Evolutionary conservation across 1,284 basidiomycete genomes (phyloP).

Genomic region (Ceratorhiza oryzae-sativae): DNA sequence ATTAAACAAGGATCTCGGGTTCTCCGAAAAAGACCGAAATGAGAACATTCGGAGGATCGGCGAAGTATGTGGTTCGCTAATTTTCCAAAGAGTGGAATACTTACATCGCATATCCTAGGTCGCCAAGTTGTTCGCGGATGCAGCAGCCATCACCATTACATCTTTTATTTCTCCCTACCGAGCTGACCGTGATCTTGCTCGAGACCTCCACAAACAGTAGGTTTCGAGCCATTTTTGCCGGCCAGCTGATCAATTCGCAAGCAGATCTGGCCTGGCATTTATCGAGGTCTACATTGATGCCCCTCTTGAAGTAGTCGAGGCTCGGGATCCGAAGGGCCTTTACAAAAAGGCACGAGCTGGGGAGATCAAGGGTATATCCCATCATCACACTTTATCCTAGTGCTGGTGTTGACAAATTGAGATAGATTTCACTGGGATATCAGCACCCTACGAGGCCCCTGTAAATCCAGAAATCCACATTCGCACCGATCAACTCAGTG

Average conservation of each 20-base stretch:
- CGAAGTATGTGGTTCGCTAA: constrained; percentile 65
- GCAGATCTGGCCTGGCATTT: constrained; percentile 71
- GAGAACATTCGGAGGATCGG: constrained; percentile 99
- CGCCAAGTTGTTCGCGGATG: constrained; percentile 91
- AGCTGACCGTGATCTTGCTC: constrained; percentile 84
- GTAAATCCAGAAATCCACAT: constrained; percentile 90
- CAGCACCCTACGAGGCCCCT: constrained; percentile 95
- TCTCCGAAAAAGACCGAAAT: constrained; percentile 91
- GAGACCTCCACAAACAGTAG: constrained; percentile 78
- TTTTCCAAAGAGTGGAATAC: not conserved
- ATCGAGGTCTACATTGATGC: constrained; percentile 97
- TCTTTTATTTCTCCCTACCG: constrained; percentile 99
- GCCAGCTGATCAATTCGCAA: not conserved
- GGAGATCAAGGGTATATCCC: constrained; percentile 86
- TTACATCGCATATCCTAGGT: constrained; percentile 62
- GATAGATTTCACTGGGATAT: constrained; percentile 96
- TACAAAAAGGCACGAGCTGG: constrained; percentile 97
- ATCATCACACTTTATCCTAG: constrained; percentile 15
- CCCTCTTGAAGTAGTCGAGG: constrained; percentile 86
- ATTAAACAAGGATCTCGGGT: constrained; percentile 97
- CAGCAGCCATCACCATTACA: constrained; percentile 85
- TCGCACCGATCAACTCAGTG: constrained; percentile 81
- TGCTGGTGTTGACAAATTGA: not conserved
- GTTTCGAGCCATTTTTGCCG: not conserved
- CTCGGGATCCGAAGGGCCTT: constrained; percentile 95